Base-by-base conservation (phyloP, 805 yeast genomes). In the Torulaspora maleeae region DNA sequence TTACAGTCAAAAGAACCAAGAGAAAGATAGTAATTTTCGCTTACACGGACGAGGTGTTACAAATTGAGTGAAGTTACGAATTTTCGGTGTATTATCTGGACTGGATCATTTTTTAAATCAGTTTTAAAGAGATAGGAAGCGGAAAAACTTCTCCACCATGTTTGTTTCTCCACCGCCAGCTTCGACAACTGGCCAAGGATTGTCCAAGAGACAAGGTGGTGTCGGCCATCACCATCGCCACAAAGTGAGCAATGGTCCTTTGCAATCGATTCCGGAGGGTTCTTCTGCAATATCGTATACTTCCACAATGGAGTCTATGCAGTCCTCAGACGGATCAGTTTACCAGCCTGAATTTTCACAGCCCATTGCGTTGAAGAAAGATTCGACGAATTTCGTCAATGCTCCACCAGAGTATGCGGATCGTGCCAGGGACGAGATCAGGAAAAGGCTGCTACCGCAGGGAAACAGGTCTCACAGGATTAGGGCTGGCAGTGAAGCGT, bases 401-500 rank as follows among this genome's bases (percentile, higher is more conserved):
- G 63, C 68, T 2, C 69, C 69, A 15, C 56, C 59, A 24, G 68
- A 65, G 37, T 65, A 61, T 45, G 60, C 66, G 9, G 58, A 60
- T 24, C 58, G 69, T 41, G 69, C 69, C 5, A 60, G 70, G 48
- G 55, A 55, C 36, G 67, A 64, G 38, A 64, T 66, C 43, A 59
- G 59, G 30, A 61, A 61, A 36, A 53, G 63, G 29, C 47, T 65
- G 22, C 45, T 61, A 20, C 52, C 52, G 16, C 25, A 43, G 5
- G 50, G 41, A n/a, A 34, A 32, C 35, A 37, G 25, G 12, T 38
- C 49, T 10, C 39, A 45, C 11, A 36, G 41, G 4, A 49, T 50
- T 12, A 38, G 45, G 11, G 38, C 44, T 19, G 46, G 47, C 24
- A 44, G 44, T 16, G 37, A 35, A 16, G 16, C 20, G 16, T 15